Evolutionary conservation across 345 rosid genomes (phyloP).

Genomic region (Eucalyptus globulus): DNA sequence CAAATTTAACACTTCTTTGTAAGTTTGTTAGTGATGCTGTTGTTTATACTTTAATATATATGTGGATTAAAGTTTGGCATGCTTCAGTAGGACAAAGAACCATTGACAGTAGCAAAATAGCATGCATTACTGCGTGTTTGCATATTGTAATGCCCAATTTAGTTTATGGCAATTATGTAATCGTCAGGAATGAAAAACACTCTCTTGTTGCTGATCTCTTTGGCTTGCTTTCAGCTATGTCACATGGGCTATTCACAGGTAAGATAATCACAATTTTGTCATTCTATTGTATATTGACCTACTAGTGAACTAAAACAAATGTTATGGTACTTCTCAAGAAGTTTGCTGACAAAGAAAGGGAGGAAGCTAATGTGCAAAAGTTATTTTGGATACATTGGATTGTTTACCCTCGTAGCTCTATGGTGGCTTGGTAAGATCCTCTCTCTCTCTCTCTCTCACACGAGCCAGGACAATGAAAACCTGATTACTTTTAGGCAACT

Average conservation of each 20-base stretch:
- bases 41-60: neutral
- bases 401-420: slow-evolving; percentile 1
- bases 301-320: neutral
- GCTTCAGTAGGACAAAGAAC: neutral
- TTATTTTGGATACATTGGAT: slow-evolving; percentile 91
- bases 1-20: slow-evolving; percentile 39
- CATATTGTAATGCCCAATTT: neutral
- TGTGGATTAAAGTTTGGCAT: neutral
- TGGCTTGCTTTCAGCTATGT: slow-evolving; percentile 92
- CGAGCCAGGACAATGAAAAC: too few species aligned
- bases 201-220: slow-evolving; percentile 89
- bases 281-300: neutral
- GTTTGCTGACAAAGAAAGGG: slow-evolving; percentile 88
- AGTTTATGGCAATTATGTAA: neutral
- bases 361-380: slow-evolving; percentile 80
- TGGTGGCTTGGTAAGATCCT: too few species aligned
- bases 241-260: slow-evolving; percentile 92
- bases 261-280: neutral
- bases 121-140: neutral
- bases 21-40: slow-evolving; percentile 4
- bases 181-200: slow-evolving; percentile 23
- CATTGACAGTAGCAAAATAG: neutral
- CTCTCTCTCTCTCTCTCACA: neutral
- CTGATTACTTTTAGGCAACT: neutral
- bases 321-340: neutral